phyloP scores from a whole-genome alignment of 805 yeast genomes.

The Kodamaea neixiangensis region DNA sequence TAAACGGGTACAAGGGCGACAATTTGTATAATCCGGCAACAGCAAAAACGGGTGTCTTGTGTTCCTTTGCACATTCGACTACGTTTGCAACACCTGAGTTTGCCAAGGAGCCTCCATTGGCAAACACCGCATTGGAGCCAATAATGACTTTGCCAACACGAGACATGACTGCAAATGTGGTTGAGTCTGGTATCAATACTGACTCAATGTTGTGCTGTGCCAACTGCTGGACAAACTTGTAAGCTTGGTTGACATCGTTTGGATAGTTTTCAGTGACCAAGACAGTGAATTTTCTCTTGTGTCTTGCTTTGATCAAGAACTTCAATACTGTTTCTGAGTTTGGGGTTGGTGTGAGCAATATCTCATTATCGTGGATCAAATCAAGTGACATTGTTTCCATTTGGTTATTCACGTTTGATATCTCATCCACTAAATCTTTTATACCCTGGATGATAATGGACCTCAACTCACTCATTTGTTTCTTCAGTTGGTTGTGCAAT shows the following conservation, averaged over 20 bases:
- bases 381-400: conserved; percentile 90
- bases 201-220: conserved; percentile 88
- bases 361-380: conserved; percentile 89
- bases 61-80: conserved; percentile 94
- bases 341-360: conserved; percentile 90
- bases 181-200: conserved; percentile 88
- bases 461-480: conserved; percentile 64
- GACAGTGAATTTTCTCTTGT: conserved; percentile 89
- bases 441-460: conserved; percentile 90
- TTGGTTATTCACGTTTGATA: conserved; percentile 84
- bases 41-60: conserved; percentile 93
- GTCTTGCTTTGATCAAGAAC: conserved; percentile 81
- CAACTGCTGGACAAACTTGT: conserved; percentile 73
- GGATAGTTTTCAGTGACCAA: conserved; percentile 92
- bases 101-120: conserved; percentile 93
- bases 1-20: conserved; percentile 90
- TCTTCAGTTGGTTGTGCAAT: conserved; percentile 34
- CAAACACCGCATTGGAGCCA: conserved; percentile 90
- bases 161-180: conserved; percentile 94
- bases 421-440: conserved; percentile 88
- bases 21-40: conserved; percentile 93
- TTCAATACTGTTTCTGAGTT: conserved; percentile 86
- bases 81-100: conserved; percentile 90
- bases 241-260: conserved; percentile 77
- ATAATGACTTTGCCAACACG: conserved; percentile 94